Evolutionary conservation across 768 basidiomycete species (phyloP), one percentile per base, ranked within the genome.

Genomic region (Pisolithus tinctorius): DNA sequence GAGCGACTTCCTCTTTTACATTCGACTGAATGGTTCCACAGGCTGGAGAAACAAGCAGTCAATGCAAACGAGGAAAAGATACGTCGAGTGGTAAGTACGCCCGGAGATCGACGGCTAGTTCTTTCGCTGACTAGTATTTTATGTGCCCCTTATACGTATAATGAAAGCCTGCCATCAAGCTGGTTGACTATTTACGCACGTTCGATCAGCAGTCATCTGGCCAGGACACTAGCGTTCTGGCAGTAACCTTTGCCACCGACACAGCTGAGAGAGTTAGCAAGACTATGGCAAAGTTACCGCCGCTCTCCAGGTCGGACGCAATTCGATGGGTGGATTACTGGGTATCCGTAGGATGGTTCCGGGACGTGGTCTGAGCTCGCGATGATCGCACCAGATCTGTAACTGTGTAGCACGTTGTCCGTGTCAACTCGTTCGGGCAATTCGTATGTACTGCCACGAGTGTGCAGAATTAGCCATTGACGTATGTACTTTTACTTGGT

Each of bases 241-340:
- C 29, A 4, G 38, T 38, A 30, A 45, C 30, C 5, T 67, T 73
- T 40, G 45, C 58, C 1, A 71, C 64, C 0, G 56, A 54, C 2
- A 66, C 68, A 31, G 61, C 66, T 0, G 64, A 60, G 40, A 48
- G 37, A 1, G 50, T 68, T 46, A 74, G 76, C 53, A 42, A 54
- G 48, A 70, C 69, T 8, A 66, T 77, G 59, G 60, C 55, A 20
- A 45, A 44, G 1, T 53, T 72, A 2, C 53, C 56, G 25, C 54
- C 61, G 4, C 50, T 74, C 6, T 62, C 55, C 8, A 50, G 52
- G 1, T 50, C 46, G 0, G 66, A 72, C 42, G 71, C 51, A 11
- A 46, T 34, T 3, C 49, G 49, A n/a, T 76, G 72, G 71, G 60
- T 75, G 3, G 61, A 60, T 9, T 75, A 75, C 49, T 74, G 73